These are phyloP conservation scores for Dothideomycetes sp. DNA, from an alignment of 2,329 filamentous ascomycete species.

Conservation along the genomic window DNA sequence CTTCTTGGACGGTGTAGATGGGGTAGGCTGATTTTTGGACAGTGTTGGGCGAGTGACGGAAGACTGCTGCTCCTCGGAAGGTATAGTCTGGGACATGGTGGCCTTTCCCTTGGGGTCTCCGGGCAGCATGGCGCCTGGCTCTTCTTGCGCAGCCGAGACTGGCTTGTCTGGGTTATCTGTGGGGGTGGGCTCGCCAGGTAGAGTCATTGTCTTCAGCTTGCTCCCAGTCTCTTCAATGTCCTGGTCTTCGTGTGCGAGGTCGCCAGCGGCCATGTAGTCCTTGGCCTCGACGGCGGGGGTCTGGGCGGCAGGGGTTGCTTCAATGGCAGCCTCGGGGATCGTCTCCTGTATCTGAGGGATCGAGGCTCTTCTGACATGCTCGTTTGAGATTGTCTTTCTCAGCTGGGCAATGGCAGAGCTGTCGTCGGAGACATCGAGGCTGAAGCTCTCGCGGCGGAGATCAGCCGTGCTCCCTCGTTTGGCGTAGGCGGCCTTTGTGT, in stretches of 20 bases:
- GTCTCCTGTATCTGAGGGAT: constrained; percentile 24
- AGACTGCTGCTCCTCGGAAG: no score
- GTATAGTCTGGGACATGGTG: no score
- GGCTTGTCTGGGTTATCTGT: constrained; percentile 34
- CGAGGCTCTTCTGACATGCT: constrained; percentile 27
- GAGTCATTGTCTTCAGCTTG: constrained; percentile 7
- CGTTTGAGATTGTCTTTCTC: constrained; percentile 28
- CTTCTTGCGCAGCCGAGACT: constrained; percentile 30
- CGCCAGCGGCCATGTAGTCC: constrained; percentile 13
- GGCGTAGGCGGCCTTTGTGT: constrained; percentile 2
- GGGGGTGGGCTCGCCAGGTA: constrained; percentile 14
- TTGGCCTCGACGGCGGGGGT: constrained; percentile 21
- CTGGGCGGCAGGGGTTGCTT: constrained; percentile 19
- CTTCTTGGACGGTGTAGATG: constrained; percentile 3
- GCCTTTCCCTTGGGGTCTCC: constrained; percentile 12
- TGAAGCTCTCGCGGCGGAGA: constrained; percentile 31
- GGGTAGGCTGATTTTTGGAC: constrained; percentile 11
- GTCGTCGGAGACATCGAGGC: constrained; percentile 23
- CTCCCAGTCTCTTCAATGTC: constrained; percentile 5
- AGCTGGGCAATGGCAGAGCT: constrained; percentile 24
- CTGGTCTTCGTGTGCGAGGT: constrained; percentile 11
- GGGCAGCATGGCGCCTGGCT: constrained; percentile 19
- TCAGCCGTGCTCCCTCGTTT: constrained; percentile 12
- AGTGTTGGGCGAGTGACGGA: constrained; percentile 11
- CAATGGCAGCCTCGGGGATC: constrained; percentile 32